Evolutionary conservation across 2,329 filamentous ascomycete genomes (phyloP), one percentile per base, ranked within the genome.

Genomic region (Allantophomopsis cytisporea): DNA sequence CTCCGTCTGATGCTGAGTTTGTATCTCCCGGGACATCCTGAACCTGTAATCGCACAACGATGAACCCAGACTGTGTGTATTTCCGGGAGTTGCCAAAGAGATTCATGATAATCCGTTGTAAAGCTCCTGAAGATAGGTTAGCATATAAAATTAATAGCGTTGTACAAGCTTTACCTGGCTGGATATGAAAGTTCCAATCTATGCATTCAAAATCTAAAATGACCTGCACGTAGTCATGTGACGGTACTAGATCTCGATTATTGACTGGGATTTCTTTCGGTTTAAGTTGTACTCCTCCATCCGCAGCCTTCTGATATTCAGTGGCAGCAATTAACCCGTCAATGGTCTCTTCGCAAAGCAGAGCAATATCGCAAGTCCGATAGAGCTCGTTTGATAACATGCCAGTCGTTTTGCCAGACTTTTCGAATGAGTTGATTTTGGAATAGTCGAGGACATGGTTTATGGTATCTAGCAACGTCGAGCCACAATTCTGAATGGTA

Each of bases 1-100:
- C 23, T 3, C 23, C 23, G 10, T 28, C 11, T 15, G 32, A 34
- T 6, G 5, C 7, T 8, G 13, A 14, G 5, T 34, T 34, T 34
- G 3, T 6, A 8, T 50, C 7, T 51, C 10, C 23, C 3, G 23
- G 23, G 5, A 10, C 13, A 38, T 14, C 20, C n/a, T 41, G 6
- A 17, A 31, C 20, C 23, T 42, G n/a, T 14, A 52, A 46, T 10
- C 53, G 55, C 3, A 72, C 57, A 7, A 62, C 58, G 4, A 77
- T 65, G 37, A 59, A 65, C 1, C 73, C 73, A 0, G 56, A 50
- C 1, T 64, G 56, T 0, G 71, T 77, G 40, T 76, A 78, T 49
- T 77, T 77, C 46, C 77, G 60, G 0, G 73, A 65, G 47, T 79
- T 79, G 4, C 71, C 71, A 33, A 76, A 68, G 1, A 76, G 49